Evolutionary conservation across 257 asterid genomes (phyloP), one percentile per base, ranked within the genome.

Genomic region (Eucommia ulmoides): DNA sequence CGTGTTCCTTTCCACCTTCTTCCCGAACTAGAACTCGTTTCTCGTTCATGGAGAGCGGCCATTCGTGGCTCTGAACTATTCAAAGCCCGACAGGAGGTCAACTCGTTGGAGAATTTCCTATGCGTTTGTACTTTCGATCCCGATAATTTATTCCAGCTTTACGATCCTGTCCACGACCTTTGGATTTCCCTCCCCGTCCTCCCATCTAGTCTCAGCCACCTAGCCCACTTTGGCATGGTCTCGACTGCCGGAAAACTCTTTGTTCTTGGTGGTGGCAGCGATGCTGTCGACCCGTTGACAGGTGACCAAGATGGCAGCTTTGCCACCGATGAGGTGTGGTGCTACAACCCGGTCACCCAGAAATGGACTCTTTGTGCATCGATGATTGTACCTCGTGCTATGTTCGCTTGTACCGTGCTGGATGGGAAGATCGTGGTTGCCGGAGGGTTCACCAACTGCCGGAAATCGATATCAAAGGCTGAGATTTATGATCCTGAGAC

Each of bases 251-350:
- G 99, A 53, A 91, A 91, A 66, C 65, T 91, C 25, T 91, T 79
- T 54, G 97, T 91, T 21, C 86, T 91, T 0, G 99, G 99, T 42
- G 97, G 99, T 29, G 83, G 87, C 19, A 91, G 99, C 44, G 99
- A 91, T 33, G 94, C 93, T 2, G 99, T 91, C 51, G 99, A 91
- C 58, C 97, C 99, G 2, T 52, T 70, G 55, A 91, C 95, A 0
- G 99, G 97, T 25, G 99, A 91, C 54, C 99, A 86, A 56, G 99
- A 84, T 16, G 99, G 99, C 22, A 81, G 93, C 33, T 91, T 91
- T 53, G 95, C 99, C 8, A 81, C 97, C 0, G 70, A 86, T 45
- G 97, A 81, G 63, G 97, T 86, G 7, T 91, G 99, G 99, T 86
- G 95, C 0, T 91, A 83, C 19, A 79, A 91, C 54, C 94, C 95